A percentile compares a stretch with the other conserved stretches of the same genome.
Conservation (phyloP, 257 asterid genomes). For the Capsicum pubescens region DNA sequence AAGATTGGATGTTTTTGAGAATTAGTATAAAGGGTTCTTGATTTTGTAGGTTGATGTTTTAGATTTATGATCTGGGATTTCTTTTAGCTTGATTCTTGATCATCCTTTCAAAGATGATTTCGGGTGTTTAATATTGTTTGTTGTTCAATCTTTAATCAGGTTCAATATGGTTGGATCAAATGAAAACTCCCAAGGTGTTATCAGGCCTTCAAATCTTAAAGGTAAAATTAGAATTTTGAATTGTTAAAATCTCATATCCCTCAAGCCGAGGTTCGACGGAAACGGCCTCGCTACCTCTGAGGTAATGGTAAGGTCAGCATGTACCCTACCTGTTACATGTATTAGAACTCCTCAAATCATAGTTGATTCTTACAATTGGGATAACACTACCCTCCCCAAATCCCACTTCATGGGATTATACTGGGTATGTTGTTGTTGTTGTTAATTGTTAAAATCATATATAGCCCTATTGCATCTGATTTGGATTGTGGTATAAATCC, state of each 20-base stretch:
- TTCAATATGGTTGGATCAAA: conserved; percentile 69
- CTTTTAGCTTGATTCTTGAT: conserved; percentile 22
- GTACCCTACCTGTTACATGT: no score
- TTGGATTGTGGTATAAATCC: neutral
- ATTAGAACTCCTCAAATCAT: no score
- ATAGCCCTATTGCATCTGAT: neutral
- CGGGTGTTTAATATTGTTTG: conserved; percentile 24
- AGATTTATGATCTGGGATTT: conserved; percentile 18
- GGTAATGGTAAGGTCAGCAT: no score
- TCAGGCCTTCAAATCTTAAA: conserved; percentile 61
- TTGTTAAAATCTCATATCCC: neutral
- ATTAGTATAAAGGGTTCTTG: neutral
- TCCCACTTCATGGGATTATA: no score
- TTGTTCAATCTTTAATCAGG: conserved; percentile 21
- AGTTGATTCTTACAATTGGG: no score
- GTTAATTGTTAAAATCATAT: neutral
- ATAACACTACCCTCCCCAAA: no score
- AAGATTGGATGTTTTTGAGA: conserved; percentile 23
- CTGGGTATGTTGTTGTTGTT: no score
- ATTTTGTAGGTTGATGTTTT: conserved; percentile 12
- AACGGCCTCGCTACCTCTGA: no score
- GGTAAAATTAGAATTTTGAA: conserved; percentile 34
- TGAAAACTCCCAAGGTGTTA: conserved; percentile 58
- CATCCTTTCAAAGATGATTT: neutral
- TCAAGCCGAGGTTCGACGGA: no score